phyloP scores from a whole-genome alignment of 2,329 filamentous ascomycete genomes.

The Fusarium ramigenum region DNA sequence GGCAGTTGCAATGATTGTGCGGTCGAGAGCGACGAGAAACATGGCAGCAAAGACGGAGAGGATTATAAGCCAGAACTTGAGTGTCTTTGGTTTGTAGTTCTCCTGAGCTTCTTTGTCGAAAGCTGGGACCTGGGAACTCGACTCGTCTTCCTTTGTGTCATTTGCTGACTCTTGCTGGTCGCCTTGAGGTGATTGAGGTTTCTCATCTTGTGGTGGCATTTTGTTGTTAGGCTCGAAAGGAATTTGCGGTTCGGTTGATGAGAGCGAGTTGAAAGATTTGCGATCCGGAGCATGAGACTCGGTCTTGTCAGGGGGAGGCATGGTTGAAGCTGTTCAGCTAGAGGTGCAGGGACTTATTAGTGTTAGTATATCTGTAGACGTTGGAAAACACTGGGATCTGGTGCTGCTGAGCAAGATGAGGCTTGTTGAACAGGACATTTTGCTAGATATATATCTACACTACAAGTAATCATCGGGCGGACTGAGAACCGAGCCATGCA shows the following conservation, averaged over 20 bases:
- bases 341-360: background rate
- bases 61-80: slow-evolving; percentile 66
- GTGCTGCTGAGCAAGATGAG: background rate
- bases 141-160: slow-evolving; percentile 31
- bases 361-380: background rate
- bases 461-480: slow-evolving; percentile 10
- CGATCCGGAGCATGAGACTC: slow-evolving; percentile 2
- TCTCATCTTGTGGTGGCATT: background rate
- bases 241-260: slow-evolving; percentile 25
- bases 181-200: background rate
- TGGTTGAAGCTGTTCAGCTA: background rate
- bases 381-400: background rate
- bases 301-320: slow-evolving; percentile 13
- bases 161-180: background rate
- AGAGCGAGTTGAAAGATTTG: slow-evolving; percentile 33
- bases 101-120: slow-evolving; percentile 47
- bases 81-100: slow-evolving; percentile 61
- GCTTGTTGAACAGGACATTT: slow-evolving; percentile 1
- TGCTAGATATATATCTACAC: slow-evolving; percentile 32
- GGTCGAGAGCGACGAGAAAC: slow-evolving; percentile 66
- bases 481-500: slow-evolving; percentile 17
- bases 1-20: slow-evolving; percentile 66
- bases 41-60: slow-evolving; percentile 63
- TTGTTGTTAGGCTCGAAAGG: background rate
- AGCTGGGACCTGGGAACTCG: slow-evolving; percentile 17